Evolutionary conservation across 306 rosid species (phyloP).

Genomic region (Castanea crenata): DNA sequence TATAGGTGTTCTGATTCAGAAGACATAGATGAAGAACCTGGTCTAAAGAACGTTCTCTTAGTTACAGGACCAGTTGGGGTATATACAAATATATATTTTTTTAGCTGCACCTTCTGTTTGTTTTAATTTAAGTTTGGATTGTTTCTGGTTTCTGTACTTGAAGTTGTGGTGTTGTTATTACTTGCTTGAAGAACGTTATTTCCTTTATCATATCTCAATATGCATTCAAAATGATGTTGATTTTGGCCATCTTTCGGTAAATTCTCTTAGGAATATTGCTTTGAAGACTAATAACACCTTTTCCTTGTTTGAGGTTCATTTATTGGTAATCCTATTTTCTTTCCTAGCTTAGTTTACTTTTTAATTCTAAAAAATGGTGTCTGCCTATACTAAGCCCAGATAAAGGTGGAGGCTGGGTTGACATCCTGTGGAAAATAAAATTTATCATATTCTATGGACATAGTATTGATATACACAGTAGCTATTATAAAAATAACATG

Average conservation of each 20-base stretch:
- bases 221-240: not conserved
- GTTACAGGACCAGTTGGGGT: constrained; percentile 92
- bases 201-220: not conserved
- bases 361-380: not conserved
- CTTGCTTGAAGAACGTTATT: constrained; percentile 13
- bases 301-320: constrained; percentile 9
- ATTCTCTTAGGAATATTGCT: not conserved
- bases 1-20: constrained; percentile 45
- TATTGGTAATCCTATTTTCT: not conserved
- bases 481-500: not conserved
- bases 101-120: not conserved
- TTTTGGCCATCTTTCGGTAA: not conserved
- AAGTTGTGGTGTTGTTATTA: constrained; percentile 5
- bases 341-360: not conserved
- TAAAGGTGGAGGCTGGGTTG: not conserved
- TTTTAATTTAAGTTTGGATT: not conserved
- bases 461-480: not conserved
- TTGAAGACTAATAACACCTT: not conserved
- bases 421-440: not conserved
- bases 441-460: not conserved
- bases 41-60: constrained; percentile 63
- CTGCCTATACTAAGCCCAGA: not conserved
- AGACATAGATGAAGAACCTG: constrained; percentile 34
- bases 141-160: constrained; percentile 19
- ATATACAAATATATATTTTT: constrained; percentile 22